These are phyloP conservation scores for Salicornia ramosissima DNA, from an alignment of 148 eudicot genomes.

Conservation along the genomic window DNA sequence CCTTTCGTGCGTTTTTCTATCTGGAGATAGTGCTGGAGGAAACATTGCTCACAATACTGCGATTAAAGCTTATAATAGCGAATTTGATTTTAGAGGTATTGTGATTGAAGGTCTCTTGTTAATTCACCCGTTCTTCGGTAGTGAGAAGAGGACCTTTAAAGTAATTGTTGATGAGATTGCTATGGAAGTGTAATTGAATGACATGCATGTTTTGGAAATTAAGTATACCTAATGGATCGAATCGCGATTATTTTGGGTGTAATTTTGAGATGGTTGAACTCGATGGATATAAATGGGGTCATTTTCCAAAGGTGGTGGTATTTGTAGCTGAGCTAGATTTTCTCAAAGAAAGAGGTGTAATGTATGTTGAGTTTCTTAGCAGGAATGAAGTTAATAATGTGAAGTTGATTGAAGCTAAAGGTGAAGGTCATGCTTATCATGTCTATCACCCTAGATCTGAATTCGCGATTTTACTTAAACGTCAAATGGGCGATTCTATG, in stretches of 20 bases:
- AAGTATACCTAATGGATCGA: conserved; percentile 52
- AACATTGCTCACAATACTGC: conserved; percentile 74
- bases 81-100: neutral
- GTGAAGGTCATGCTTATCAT: conserved; percentile 56
- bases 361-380: conserved; percentile 57
- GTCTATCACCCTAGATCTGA: conserved; percentile 53
- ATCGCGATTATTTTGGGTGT: conserved; percentile 62
- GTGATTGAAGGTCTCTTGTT: conserved; percentile 43
- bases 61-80: conserved; percentile 17
- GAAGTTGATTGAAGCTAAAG: conserved; percentile 44
- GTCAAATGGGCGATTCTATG: conserved; percentile 54
- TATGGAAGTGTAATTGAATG: conserved; percentile 50
- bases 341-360: conserved; percentile 65
- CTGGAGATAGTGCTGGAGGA: conserved; percentile 85
- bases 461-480: conserved; percentile 48
- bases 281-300: conserved; percentile 34
- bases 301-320: conserved; percentile 50
- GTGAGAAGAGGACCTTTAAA: conserved; percentile 47
- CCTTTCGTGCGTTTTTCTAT: conserved; percentile 50
- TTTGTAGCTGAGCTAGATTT: conserved; percentile 63
- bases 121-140: conserved; percentile 79
- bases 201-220: conserved; percentile 77
- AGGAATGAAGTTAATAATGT: conserved; percentile 43
- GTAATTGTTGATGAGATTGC: conserved; percentile 34
- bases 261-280: conserved; percentile 45